Evolutionary conservation across 768 basidiomycete species (phyloP).

Genomic region (Dictyophora rubrovolvata): DNA sequence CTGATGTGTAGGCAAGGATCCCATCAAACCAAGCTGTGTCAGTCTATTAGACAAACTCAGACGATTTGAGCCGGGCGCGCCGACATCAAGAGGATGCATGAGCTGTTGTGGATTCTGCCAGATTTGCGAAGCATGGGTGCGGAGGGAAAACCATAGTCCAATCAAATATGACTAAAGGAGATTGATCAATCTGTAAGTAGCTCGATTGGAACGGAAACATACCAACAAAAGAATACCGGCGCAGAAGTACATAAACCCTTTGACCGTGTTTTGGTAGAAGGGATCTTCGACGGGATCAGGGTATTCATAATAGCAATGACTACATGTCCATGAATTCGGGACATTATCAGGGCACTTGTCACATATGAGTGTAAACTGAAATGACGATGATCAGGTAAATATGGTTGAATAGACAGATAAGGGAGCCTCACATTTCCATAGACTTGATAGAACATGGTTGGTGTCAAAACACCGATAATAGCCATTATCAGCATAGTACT

Average conservation of each 20-base stretch:
- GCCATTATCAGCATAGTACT: slow-evolving; percentile 99
- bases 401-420: slow-evolving; percentile 5
- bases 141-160: slow-evolving; percentile 96
- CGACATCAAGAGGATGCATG: slow-evolving; percentile 52
- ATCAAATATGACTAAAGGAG: slow-evolving; percentile 78
- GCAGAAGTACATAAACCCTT: slow-evolving; percentile 93
- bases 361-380: slow-evolving; percentile 77
- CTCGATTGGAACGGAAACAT: slow-evolving; percentile 29
- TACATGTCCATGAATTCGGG: slow-evolving; percentile 69
- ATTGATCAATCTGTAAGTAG: not conserved
- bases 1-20: slow-evolving; percentile 17
- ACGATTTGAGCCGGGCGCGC: slow-evolving; percentile 33
- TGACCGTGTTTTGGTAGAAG: slow-evolving; percentile 94
- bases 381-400: slow-evolving; percentile 1
- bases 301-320: slow-evolving; percentile 90
- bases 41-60: slow-evolving; percentile 57
- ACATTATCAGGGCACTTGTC: slow-evolving; percentile 53
- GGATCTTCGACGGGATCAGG: slow-evolving; percentile 88
- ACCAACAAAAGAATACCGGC: slow-evolving; percentile 85
- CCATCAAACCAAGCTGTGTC: slow-evolving; percentile 25
- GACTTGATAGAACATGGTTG: slow-evolving; percentile 95
- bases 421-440: slow-evolving; percentile 78
- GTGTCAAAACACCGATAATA: slow-evolving; percentile 89
- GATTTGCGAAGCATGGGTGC: slow-evolving; percentile 95
- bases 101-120: slow-evolving; percentile 96